Percentiles rank a stretch among this genome's conserved stretches.
phyloP scores from a whole-genome alignment of 352 stramenopile genomes.

The Globisporangium irregulare region DNA sequence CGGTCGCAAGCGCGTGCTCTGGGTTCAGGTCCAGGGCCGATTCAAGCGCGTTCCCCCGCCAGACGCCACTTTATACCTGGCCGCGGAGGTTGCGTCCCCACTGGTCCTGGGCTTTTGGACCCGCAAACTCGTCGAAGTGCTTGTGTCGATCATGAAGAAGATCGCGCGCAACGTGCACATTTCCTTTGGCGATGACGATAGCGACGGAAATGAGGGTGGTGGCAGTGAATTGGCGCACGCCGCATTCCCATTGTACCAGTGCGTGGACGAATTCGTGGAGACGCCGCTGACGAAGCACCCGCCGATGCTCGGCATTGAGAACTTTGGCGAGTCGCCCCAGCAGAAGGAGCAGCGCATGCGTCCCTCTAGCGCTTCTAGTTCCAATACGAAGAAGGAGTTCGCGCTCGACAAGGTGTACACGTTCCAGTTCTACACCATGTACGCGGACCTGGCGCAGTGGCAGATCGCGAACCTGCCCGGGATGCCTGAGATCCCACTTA shows the following conservation, averaged over 20 bases:
- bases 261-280: conserved; percentile 44
- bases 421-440: conserved; percentile 57
- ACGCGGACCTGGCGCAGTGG: conserved; percentile 44
- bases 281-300: conserved; percentile 15
- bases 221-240: conserved; percentile 38
- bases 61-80: conserved; percentile 40
- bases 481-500: conserved; percentile 37
- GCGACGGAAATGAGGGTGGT: background rate
- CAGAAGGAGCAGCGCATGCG: conserved; percentile 22
- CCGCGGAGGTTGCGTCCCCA: conserved; percentile 38
- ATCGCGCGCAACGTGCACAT: conserved; percentile 38
- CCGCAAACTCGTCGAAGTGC: conserved; percentile 30
- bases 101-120: conserved; percentile 34
- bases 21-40: conserved; percentile 58
- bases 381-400: conserved; percentile 23
- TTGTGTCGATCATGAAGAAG: conserved; percentile 35
- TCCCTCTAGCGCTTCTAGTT: conserved; percentile 2
- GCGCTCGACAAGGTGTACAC: conserved; percentile 44
- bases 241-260: conserved; percentile 53
- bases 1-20: conserved; percentile 34
- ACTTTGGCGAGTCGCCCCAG: conserved; percentile 33
- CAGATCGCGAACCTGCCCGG: conserved; percentile 44
- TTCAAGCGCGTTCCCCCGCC: conserved; percentile 43
- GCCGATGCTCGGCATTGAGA: conserved; percentile 30
- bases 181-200: conserved; percentile 25